Percentiles rank a stretch among this genome's conserved stretches.
phyloP scores from a whole-genome alignment of 371 early-diverging fungal genomes.

The Mortierella sp. region DNA sequence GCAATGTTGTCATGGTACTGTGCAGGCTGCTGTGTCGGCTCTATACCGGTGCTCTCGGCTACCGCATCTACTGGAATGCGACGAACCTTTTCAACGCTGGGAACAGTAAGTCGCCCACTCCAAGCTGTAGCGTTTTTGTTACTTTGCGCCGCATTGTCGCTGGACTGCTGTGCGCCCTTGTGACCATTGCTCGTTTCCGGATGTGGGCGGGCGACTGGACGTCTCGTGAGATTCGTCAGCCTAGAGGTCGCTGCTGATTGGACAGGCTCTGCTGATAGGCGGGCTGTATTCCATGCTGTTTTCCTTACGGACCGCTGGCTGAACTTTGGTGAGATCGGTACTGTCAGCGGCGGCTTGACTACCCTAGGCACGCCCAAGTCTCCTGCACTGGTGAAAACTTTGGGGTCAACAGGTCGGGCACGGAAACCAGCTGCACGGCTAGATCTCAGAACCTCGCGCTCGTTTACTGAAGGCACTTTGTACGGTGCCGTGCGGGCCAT shows the following conservation, averaged over 20 bases:
- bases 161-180: too few species aligned
- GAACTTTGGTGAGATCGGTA: conserved; percentile 40
- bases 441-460: conserved; percentile 20
- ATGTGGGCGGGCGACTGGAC: not conserved
- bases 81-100: not conserved
- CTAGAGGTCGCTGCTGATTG: conserved; percentile 6
- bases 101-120: not conserved
- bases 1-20: not conserved
- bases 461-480: conserved; percentile 18
- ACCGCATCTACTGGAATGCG: not conserved
- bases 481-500: conserved; percentile 17
- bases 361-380: conserved; percentile 40
- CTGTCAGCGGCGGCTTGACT: conserved; percentile 27
- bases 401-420: conserved; percentile 34
- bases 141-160: too few species aligned
- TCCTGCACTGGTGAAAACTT: conserved; percentile 38
- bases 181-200: not conserved
- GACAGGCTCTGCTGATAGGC: not conserved
- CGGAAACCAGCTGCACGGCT: conserved; percentile 16
- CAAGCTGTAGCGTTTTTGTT: not conserved
- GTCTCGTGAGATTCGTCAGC: conserved; percentile 1
- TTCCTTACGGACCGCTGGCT: conserved; percentile 22
- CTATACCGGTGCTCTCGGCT: not conserved
- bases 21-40: not conserved
- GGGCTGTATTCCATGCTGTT: not conserved